phyloP scores from a whole-genome alignment of 768 basidiomycete genomes.

The Xerocomus potaroensis region DNA sequence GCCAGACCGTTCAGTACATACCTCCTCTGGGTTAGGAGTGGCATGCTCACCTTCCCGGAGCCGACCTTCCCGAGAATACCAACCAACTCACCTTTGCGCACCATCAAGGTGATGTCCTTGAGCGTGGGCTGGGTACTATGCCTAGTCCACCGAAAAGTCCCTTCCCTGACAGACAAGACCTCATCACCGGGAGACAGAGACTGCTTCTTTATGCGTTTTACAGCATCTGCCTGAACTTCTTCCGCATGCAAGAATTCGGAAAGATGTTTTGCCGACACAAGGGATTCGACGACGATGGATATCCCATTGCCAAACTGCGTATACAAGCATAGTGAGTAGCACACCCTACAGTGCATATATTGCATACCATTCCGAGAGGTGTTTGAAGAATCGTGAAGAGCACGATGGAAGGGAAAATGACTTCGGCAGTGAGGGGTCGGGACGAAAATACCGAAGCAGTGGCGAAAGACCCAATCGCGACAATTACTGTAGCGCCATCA shows the following conservation, averaged over 20 bases:
- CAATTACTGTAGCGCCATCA: constrained; percentile 43
- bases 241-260: constrained; percentile 69
- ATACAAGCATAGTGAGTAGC: constrained; percentile 1
- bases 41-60: constrained; percentile 67
- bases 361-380: constrained; percentile 73
- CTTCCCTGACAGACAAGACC: constrained; percentile 66
- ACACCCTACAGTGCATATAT: background rate
- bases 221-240: constrained; percentile 77
- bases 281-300: constrained; percentile 79
- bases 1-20: background rate
- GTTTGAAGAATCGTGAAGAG: constrained; percentile 85
- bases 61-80: constrained; percentile 89
- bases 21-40: too few relatives aligned
- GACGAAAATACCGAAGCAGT: constrained; percentile 58
- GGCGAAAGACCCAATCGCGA: constrained; percentile 81
- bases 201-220: constrained; percentile 43
- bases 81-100: constrained; percentile 80
- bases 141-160: constrained; percentile 79
- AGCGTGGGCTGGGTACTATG: constrained; percentile 54
- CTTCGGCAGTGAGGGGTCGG: constrained; percentile 76
- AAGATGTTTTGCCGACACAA: constrained; percentile 79
- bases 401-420: constrained; percentile 93
- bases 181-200: constrained; percentile 57
- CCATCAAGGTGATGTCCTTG: constrained; percentile 69
- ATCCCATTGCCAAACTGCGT: constrained; percentile 64